Conservation (phyloP, 441 rosid species). For the Hypseocharis bilobata region DNA sequence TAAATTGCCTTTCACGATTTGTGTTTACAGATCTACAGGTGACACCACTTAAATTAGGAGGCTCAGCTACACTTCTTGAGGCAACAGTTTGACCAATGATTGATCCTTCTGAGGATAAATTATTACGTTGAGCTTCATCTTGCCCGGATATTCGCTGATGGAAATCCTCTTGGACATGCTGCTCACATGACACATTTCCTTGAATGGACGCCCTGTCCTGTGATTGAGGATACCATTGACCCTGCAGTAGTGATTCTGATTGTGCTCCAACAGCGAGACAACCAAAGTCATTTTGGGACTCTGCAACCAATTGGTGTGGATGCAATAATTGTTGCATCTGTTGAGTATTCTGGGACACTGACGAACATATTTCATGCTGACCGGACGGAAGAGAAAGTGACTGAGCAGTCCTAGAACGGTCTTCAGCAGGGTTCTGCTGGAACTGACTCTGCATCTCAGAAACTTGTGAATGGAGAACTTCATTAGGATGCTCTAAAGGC, state of each 20-base stretch:
- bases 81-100: constrained; percentile 36
- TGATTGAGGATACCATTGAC: constrained; percentile 56
- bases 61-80: constrained; percentile 43
- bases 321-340: constrained; percentile 64
- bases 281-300: constrained; percentile 46
- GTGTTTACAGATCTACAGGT: constrained; percentile 50
- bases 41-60: constrained; percentile 35
- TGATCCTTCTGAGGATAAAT: constrained; percentile 56
- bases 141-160: constrained; percentile 60
- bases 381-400: constrained; percentile 37
- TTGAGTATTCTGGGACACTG: constrained; percentile 56
- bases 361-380: constrained; percentile 42
- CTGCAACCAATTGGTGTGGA: constrained; percentile 48
- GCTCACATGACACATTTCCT: constrained; percentile 45
- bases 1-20: constrained; percentile 59
- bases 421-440: constrained; percentile 57
- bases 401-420: constrained; percentile 40
- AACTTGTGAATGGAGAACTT: constrained; percentile 48
- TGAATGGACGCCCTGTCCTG: constrained; percentile 45
- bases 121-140: constrained; percentile 75
- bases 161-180: constrained; percentile 72
- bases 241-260: constrained; percentile 45
- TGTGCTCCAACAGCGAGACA: constrained; percentile 46
- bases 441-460: constrained; percentile 65
- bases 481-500: constrained; percentile 54